phyloP scores from a whole-genome alignment of 1,284 basidiomycete species.

The Veloporphyrellus conicus region DNA sequence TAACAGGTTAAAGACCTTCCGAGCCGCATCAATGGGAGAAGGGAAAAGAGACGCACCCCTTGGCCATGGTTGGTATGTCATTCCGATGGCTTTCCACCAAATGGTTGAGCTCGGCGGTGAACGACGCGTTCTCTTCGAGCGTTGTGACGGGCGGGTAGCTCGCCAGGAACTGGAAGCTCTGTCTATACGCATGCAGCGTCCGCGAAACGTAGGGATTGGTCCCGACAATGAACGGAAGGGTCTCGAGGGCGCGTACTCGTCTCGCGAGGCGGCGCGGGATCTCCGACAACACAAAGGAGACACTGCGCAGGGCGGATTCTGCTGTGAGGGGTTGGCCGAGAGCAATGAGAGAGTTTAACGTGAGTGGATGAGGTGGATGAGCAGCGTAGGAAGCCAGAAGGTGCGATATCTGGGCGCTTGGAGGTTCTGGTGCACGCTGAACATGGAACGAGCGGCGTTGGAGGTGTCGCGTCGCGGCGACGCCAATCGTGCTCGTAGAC shows the following conservation, averaged over 20 bases:
- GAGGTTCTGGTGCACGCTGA: constrained; percentile 28
- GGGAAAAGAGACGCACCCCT: constrained; percentile 57
- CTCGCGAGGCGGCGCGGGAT: constrained; percentile 70
- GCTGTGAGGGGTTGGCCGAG: constrained; percentile 67
- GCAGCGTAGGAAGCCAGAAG: constrained; percentile 32
- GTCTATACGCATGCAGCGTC: constrained; percentile 69
- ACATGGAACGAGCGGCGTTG: constrained; percentile 22
- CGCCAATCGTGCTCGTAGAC: constrained; percentile 4
- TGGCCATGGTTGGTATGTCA: constrained; percentile 86
- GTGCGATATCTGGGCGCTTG: constrained; percentile 25
- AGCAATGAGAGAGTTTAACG: constrained; percentile 65
- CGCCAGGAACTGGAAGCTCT: constrained; percentile 71
- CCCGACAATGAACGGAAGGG: constrained; percentile 81
- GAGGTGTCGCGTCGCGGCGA: constrained; percentile 3
- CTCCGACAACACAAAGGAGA: constrained; percentile 65
- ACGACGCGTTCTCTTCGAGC: constrained; percentile 66
- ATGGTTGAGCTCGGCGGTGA: constrained; percentile 63
- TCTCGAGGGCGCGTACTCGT: constrained; percentile 66
- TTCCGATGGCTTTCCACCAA: constrained; percentile 78
- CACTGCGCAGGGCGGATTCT: constrained; percentile 66
- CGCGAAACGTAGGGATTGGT: constrained; percentile 84
- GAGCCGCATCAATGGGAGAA: no score
- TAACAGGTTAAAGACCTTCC: neutral
- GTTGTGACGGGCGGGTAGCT: constrained; percentile 63
- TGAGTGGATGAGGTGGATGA: constrained; percentile 47